These are phyloP conservation scores for Actinomortierella ambigua DNA, from an alignment of 371 early-diverging fungal genomes.

Conservation along the genomic window DNA sequence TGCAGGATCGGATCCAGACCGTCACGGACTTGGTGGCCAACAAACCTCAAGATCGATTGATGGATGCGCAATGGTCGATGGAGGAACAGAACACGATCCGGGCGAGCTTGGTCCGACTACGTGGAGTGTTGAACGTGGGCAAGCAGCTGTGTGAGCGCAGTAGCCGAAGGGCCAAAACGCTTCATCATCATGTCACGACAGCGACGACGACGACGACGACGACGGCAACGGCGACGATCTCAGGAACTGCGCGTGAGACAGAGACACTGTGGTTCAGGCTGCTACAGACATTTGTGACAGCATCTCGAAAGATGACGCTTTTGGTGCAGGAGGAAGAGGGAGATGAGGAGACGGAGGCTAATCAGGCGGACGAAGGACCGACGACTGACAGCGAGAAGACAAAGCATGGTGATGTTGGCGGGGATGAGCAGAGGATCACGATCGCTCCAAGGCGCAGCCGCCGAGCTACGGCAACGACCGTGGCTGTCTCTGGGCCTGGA, in stretches of 20 bases:
- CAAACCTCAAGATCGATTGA: slow-evolving; percentile 31
- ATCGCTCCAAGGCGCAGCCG: slow-evolving; percentile 13
- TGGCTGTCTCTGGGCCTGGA: slow-evolving; percentile 7
- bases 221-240: slow-evolving; percentile 1
- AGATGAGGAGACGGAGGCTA: background rate
- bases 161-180: slow-evolving; percentile 48
- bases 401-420: too few relatives aligned
- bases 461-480: slow-evolving; percentile 5
- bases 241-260: slow-evolving; percentile 47
- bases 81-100: slow-evolving; percentile 59
- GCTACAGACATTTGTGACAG: slow-evolving; percentile 59
- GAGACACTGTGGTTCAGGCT: slow-evolving; percentile 74
- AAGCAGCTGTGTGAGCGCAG: slow-evolving; percentile 62
- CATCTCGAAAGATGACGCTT: slow-evolving; percentile 41
- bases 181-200: slow-evolving; percentile 18
- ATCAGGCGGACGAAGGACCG: slow-evolving; percentile 3
- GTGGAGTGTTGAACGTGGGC: slow-evolving; percentile 65
- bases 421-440: too few relatives aligned
- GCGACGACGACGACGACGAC: slow-evolving; percentile 17
- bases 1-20: slow-evolving; percentile 54
- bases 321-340: slow-evolving; percentile 36
- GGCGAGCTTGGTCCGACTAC: slow-evolving; percentile 59
- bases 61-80: slow-evolving; percentile 55
- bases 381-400: too few relatives aligned
- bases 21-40: slow-evolving; percentile 51